Percentiles rank a stretch among this genome's conserved stretches.
Conservation (phyloP, 768 basidiomycete genomes). For the Suillus clintonianus region DNA sequence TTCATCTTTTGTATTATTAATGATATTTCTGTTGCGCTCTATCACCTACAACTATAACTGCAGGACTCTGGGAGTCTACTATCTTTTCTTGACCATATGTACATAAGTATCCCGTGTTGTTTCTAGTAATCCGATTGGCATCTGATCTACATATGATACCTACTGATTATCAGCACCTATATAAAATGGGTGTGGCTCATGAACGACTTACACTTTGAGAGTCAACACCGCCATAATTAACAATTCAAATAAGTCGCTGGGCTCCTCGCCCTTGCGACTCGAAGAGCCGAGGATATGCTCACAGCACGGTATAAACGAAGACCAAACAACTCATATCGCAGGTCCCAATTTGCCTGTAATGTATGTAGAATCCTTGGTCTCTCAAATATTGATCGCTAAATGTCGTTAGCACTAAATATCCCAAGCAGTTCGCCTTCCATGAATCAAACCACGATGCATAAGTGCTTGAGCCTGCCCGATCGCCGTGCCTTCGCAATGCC, state of each 20-base stretch:
- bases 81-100: background rate
- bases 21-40: constrained; percentile 3
- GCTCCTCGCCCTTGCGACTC: background rate
- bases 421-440: background rate
- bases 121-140: background rate
- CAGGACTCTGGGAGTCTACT: background rate
- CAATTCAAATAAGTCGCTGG: background rate
- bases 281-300: background rate
- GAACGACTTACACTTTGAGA: background rate
- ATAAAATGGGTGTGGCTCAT: background rate
- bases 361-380: background rate
- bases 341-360: background rate
- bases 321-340: background rate
- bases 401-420: background rate
- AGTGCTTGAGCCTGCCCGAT: background rate
- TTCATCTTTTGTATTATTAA: constrained; percentile 24
- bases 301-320: background rate
- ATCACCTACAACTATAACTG: constrained; percentile 3
- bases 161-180: background rate
- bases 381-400: background rate
- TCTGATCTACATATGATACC: background rate
- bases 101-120: background rate
- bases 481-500: background rate
- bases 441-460: background rate
- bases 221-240: background rate